Evolutionary conservation across 129 eudicot species (phyloP), one percentile per base, ranked within the genome.

Genomic region (Artemisia argyi): DNA sequence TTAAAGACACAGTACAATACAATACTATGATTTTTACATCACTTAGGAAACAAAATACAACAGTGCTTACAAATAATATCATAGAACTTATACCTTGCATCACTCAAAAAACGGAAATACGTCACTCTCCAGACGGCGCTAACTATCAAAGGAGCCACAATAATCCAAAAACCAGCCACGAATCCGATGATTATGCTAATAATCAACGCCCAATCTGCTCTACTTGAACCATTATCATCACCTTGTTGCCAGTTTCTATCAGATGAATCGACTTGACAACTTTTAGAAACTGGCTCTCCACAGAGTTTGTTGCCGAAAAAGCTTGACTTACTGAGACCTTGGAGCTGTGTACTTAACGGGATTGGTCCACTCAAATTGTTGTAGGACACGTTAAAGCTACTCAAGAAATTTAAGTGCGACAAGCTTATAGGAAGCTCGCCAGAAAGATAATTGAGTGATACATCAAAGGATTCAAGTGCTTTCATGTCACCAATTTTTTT

Each of bases 171-270:
- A 3, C 74, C 53, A 1, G 8, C 11, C 56, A 70, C 12, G 7
- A 56, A 35, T 56, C 75, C 75, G 8, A 30, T 17, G 17, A 56
- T 8, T 7, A 19, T 39, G 75, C 74, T 70, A 39, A 55, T 39
- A 58, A 70, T 30, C 39, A 70, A 56, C 1, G 9, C 75, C 65
- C 55, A 70, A 6, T 70, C 54, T 0, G 17, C 20, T 56, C 5
- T 14, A 3, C 32, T 42, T 56, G 42, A 39, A 56, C 53, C 65
- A 13, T 32, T 32, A 4, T 42, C 22, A 1, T 53, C 58, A n/a
- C 15, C 18, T 7, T 0, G n/a, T 2, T 1, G 7, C 8, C 15
- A 3, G 1, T 32, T 4, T 4, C 9, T n/a, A n/a, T 53, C 58
- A n/a, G 58, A 8, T 53, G 13, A 10, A 2, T 53, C 3, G 18